Evolutionary conservation across 768 basidiomycete species (phyloP).

Genomic region (Termitomyces sp.): DNA sequence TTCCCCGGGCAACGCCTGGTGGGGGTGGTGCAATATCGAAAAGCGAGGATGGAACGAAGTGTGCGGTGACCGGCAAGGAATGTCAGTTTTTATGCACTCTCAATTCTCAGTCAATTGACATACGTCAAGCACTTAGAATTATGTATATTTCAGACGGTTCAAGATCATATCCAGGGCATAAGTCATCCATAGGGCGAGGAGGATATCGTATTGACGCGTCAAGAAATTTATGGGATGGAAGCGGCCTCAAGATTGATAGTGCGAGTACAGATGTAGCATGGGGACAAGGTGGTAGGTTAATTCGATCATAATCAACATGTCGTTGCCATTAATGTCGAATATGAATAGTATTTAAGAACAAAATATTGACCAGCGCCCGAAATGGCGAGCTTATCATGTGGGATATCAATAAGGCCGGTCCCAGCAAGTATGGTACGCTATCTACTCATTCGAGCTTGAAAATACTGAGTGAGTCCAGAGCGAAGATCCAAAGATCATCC

Average conservation of each 20-base stretch:
- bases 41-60: constrained; percentile 59
- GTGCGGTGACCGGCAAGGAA: constrained; percentile 76
- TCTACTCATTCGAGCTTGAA: neutral
- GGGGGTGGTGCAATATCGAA: constrained; percentile 67
- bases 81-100: constrained; percentile 31
- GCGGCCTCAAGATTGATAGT: constrained; percentile 73
- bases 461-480: constrained; percentile 33
- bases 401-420: constrained; percentile 65
- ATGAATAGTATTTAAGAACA: constrained; percentile 57
- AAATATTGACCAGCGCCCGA: constrained; percentile 73
- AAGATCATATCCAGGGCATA: constrained; percentile 39
- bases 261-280: constrained; percentile 78
- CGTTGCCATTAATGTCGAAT: neutral
- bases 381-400: constrained; percentile 84
- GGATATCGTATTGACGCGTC: constrained; percentile 68
- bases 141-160: constrained; percentile 50
- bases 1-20: constrained; percentile 50
- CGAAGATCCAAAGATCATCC: constrained; percentile 61
- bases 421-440: constrained; percentile 62
- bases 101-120: neutral
- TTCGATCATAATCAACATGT: neutral
- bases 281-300: constrained; percentile 56
- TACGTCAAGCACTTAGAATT: constrained; percentile 47
- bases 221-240: constrained; percentile 74
- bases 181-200: constrained; percentile 47